phyloP scores from a whole-genome alignment of 495 filamentous ascomycete genomes.

The Xylaria grammica region DNA sequence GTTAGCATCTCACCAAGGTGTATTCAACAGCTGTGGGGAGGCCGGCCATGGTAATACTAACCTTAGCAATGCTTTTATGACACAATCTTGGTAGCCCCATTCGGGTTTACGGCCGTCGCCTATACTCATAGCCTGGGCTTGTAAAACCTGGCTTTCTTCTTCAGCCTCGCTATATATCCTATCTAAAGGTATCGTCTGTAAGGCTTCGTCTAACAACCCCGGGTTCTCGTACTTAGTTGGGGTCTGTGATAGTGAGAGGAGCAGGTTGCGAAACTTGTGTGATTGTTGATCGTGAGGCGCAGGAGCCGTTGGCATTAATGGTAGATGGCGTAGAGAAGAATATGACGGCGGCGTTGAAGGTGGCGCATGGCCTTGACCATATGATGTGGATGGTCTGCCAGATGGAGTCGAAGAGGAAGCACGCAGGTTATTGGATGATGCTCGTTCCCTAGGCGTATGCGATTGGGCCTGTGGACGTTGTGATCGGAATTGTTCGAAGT shows the following conservation, averaged over 20 bases:
- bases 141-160: conserved; percentile 85
- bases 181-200: conserved; percentile 85
- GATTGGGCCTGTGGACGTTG: conserved; percentile 39
- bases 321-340: conserved; percentile 71
- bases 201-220: conserved; percentile 89
- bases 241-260: conserved; percentile 79
- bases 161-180: conserved; percentile 92
- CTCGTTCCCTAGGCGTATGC: conserved; percentile 41
- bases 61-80: conserved; percentile 87
- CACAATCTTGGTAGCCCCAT: conserved; percentile 99
- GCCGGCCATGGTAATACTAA: conserved; percentile 40
- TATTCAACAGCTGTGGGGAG: neutral
- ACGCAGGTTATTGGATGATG: conserved; percentile 49
- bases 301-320: conserved; percentile 80
- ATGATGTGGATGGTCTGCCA: conserved; percentile 48
- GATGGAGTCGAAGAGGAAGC: conserved; percentile 43
- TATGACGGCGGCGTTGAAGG: conserved; percentile 62
- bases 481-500: conserved; percentile 65
- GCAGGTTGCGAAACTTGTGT: conserved; percentile 81
- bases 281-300: conserved; percentile 67
- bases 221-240: conserved; percentile 97
- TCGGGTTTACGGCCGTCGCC: conserved; percentile 76
- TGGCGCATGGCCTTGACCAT: conserved; percentile 28
- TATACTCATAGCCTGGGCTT: conserved; percentile 84
- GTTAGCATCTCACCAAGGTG: conserved; percentile 30